Conservation (phyloP, 805 yeast species). For the Tetrapisispora nanseiensis region DNA sequence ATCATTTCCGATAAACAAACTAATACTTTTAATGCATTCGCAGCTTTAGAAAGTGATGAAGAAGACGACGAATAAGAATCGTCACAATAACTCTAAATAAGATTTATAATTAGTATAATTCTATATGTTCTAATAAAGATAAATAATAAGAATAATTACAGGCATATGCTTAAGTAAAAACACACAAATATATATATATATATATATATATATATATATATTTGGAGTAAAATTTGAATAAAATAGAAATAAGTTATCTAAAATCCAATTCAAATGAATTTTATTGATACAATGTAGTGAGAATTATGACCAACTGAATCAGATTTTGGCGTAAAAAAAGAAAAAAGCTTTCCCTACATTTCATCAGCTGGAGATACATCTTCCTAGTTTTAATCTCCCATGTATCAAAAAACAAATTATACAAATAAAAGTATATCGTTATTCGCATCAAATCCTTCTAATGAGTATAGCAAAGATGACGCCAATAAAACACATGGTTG, state of each 20-base stretch:
- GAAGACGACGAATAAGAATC: slow-evolving; percentile 43
- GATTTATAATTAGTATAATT: too few species aligned
- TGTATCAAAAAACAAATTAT: slow-evolving; percentile 7
- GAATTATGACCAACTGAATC: slow-evolving; percentile 30
- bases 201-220: too few species aligned
- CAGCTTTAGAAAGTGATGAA: slow-evolving; percentile 52
- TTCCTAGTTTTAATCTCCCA: slow-evolving; percentile 24
- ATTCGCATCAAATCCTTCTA: slow-evolving; percentile 22
- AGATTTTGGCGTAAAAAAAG: slow-evolving; percentile 20
- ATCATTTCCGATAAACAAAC: slow-evolving; percentile 58
- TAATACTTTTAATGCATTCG: slow-evolving; percentile 68
- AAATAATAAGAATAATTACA: too few species aligned
- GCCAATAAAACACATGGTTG: slow-evolving; percentile 25
- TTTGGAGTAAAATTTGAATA: background rate
- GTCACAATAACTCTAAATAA: background rate
- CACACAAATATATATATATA: too few species aligned
- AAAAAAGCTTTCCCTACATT: slow-evolving; percentile 26
- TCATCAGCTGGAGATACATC: slow-evolving; percentile 34
- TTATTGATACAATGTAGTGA: too few species aligned
- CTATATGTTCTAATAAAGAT: too few species aligned
- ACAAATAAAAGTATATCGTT: slow-evolving; percentile 5
- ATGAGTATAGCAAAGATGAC: slow-evolving; percentile 17
- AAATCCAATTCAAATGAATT: too few species aligned
- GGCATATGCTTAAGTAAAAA: too few species aligned
- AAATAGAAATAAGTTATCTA: background rate